Conservation (phyloP, 805 yeast species). For the Zygosaccharomyces kombuchaensis region DNA sequence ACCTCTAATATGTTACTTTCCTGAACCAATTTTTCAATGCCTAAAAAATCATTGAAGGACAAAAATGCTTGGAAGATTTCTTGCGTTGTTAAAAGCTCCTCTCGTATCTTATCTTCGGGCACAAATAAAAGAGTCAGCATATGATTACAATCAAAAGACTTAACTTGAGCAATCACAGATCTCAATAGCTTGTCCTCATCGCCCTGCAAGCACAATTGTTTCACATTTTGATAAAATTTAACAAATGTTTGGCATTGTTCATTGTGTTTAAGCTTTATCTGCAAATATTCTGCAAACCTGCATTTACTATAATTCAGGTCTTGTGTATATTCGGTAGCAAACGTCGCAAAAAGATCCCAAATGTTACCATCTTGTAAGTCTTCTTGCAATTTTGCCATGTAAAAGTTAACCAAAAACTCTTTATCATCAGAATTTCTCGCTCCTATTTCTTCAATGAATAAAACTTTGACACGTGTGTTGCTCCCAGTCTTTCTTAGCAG, state of each 20-base stretch:
- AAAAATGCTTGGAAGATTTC: conserved; percentile 17
- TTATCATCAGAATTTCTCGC: conserved; percentile 19
- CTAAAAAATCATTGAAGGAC: conserved; percentile 26
- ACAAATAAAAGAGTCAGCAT: conserved; percentile 16
- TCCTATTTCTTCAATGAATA: conserved; percentile 26
- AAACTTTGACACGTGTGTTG: conserved; percentile 21
- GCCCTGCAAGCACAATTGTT: conserved; percentile 8
- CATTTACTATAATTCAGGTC: conserved; percentile 27
- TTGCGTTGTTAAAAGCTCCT: conserved; percentile 3
- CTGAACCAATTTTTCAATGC: conserved; percentile 18
- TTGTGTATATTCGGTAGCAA: conserved; percentile 20
- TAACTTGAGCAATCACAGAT: conserved; percentile 8
- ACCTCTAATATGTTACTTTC: conserved; percentile 17
- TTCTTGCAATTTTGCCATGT: conserved; percentile 23
- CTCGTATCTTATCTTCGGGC: conserved; percentile 6
- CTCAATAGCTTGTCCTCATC: conserved; percentile 5
- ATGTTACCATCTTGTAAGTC: conserved; percentile 15
- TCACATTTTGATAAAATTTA: conserved; percentile 7
- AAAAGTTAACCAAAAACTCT: conserved; percentile 26
- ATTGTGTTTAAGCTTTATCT: conserved; percentile 17
- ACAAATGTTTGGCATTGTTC: conserved; percentile 11
- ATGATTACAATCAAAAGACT: conserved; percentile 21
- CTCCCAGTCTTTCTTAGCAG: conserved; percentile 15
- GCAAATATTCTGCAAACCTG: conserved; percentile 17
- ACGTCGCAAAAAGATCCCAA: conserved; percentile 17